Evolutionary conservation across 1,284 basidiomycete genomes (phyloP), one percentile per base, ranked within the genome.

Genomic region (Fomitopsis betulina): DNA sequence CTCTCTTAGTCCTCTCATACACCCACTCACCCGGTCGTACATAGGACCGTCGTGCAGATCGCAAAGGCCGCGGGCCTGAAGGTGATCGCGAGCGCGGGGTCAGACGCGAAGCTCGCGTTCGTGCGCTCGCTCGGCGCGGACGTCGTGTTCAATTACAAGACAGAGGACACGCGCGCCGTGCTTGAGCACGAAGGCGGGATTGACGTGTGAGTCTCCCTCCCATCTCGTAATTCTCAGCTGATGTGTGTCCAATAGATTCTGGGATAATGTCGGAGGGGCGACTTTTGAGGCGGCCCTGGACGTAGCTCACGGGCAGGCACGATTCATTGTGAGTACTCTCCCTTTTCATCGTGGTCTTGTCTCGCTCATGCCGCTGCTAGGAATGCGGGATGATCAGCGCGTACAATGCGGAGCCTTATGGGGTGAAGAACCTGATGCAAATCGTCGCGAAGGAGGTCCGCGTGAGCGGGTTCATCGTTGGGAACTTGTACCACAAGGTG

Each of bases 61-160:
- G 86, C 84, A 1, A 89, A 87, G 60, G 72, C 74, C 5, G 78
- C 81, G 12, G 86, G 85, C 0, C 70, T 85, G 30, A 86, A 85
- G 61, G 87, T 92, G 53, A 86, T 91, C 61, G 89, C 82, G 0
- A 87, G 89, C 2, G 86, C 88, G 0, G 89, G 90, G 1, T 83
- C 84, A 0, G 78, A 84, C 10, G 85, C 86, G 56, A 93, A 93
- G 71, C 83, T 87, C 55, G 70, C 75, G 12, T 87, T 82, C 70
- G 77, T 89, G 64, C 81, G 81, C 63, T 71, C 79, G 37, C 70
- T 91, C 49, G 88, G 89, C 1, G 84, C 83, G 6, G 88, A 93
- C 67, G 79, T 84, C 15, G 84, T 79, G 0, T 84, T 92, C 74
- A 89, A 92, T 72, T 92, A 93, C 76, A 92, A 91, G 73, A 81